Evolutionary conservation across 2,329 filamentous ascomycete species (phyloP), one percentile per base, ranked within the genome.

Genomic region (Colletotrichum filicis): DNA sequence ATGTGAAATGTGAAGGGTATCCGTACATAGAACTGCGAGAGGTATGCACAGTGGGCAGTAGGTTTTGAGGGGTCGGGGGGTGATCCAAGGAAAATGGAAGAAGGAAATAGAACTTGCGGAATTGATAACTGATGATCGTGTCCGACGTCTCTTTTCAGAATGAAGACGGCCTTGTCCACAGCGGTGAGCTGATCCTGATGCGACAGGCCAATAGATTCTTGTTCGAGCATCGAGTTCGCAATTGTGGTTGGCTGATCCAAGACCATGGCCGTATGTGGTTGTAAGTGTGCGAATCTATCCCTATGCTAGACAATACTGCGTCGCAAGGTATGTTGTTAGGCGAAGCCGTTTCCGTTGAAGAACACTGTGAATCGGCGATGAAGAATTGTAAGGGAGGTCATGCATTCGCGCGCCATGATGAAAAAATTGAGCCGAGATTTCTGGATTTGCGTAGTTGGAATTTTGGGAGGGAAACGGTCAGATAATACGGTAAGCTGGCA

Each of bases 281-380:
- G 46, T 12, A 22, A 22, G 42, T 49, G 42, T 49, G 42, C 42
- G 42, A 7, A n/a, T 49, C 42, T n/a, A 9, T n/a, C 3, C 37
- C 37, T 6, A 16, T 42, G 37, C 37, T 42, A 16, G 37, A 42
- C 37, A 16, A 42, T 42, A 35, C 11, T 12, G 11, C 32, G 32
- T 5, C 1, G 14, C 42, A n/a, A 49, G 42, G 19, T 49, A 49
- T 49, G 42, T 49, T 49, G 32, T 5, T 32, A 11, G 32, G 14
- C 11, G n/a, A 24, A 37, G 32, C 11, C 32, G 12, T 8, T 61
- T 61, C 42, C 49, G 19, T 26, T 55, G 46, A 12, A 16, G 19
- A 35, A 22, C 8, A 26, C 14, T n/a, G 9, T 3, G 61, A 19
- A 72, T 72, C 69, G 69, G 69, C 69, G 69, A 71, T 71, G 69